Evolutionary conservation across 176 grass and related monocot genomes (phyloP), one percentile per base, ranked within the genome.

Genomic region (Oryza glaberrima): DNA sequence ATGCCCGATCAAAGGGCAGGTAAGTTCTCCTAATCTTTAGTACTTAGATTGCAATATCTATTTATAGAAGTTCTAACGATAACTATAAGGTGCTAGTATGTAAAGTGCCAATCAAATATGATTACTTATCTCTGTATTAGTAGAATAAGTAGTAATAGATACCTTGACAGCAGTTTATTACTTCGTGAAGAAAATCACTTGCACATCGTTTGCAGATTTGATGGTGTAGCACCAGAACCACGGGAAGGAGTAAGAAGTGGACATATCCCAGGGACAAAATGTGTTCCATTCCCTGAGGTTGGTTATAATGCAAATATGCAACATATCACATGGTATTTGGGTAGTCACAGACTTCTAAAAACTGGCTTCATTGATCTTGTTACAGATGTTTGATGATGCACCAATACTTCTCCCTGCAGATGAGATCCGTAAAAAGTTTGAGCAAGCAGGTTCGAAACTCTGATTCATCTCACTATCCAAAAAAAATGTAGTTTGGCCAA

Each of bases 201-300:
- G 16, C 16, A 75, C 78, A 58, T 44, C 10, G 67, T 85, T 78
- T 44, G 19, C 83, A 98, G 96, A 81, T 95, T 95, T 93, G 91
- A 98, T 88, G 93, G 95, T 84, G 77, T 90, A 83, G 87, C 86
- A 30, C 96, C 96, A 92, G 96, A 95, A 82, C 96, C 96, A 73
- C 90, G 96, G 15, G 46, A 88, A 88, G 96, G 87, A 20, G 86
- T 95, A 82, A 90, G 88, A 82, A 98, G 96, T 85, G 96, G 96
- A 23, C 96, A 98, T 83, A 92, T 95, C 72, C 93, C 91, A 38
- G 89, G 85, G 90, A 86, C 87, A 78, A 90, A 85, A 90, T 90
- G 96, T 76, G 75, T 98, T 86, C 89, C 96, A 68, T 98, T 94
- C 64, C 86, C 83, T 43, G 77, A 90, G 90, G 96, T 98, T 46